A percentile compares a stretch with the other conserved stretches of the same genome.
phyloP scores from a whole-genome alignment of 2,329 filamentous ascomycete species.

The Diplodia intermedia region DNA sequence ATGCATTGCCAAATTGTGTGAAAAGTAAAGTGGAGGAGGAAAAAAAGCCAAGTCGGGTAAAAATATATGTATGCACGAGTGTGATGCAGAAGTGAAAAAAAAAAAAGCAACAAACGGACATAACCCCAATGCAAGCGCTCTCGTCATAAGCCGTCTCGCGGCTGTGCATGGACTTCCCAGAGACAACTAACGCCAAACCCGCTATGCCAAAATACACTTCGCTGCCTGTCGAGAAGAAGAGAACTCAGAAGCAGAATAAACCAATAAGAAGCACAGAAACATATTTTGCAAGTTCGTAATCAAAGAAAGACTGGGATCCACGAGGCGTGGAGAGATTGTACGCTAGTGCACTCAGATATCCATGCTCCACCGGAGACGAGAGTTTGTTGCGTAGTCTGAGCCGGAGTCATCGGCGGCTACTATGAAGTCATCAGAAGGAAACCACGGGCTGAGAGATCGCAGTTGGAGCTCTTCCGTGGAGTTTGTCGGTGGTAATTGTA shows the following conservation, averaged over 20 bases:
- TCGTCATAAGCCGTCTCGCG: conserved; percentile 32
- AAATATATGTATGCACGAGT: conserved; percentile 28
- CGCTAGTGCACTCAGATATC: conserved; percentile 46
- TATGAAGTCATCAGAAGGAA: conserved; percentile 36
- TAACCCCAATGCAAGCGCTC: conserved; percentile 31
- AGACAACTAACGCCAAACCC: conserved; percentile 32
- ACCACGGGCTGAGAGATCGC: conserved; percentile 30
- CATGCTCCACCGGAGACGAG: conserved; percentile 51
- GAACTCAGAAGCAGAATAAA: not conserved
- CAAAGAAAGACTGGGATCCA: conserved; percentile 10
- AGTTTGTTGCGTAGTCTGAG: conserved; percentile 47
- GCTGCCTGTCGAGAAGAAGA: conserved; percentile 22
- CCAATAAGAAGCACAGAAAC: not conserved
- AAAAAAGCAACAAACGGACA: conserved; percentile 19
- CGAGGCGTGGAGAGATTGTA: not conserved
- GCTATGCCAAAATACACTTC: conserved; percentile 28
- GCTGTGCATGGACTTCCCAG: conserved; percentile 16
- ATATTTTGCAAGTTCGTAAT: conserved; percentile 6
- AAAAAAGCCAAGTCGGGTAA: conserved; percentile 8
- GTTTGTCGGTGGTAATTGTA: conserved; percentile 45
- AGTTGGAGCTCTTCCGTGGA: conserved; percentile 41
- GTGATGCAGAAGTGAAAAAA: conserved; percentile 14
- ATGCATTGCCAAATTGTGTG: conserved; percentile 12
- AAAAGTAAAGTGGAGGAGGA: not conserved
- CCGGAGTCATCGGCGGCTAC: conserved; percentile 38